These are phyloP conservation scores for Alternaria hordeiaustralica DNA, from an alignment of 2,329 filamentous ascomycete genomes.

Conservation along the genomic window DNA sequence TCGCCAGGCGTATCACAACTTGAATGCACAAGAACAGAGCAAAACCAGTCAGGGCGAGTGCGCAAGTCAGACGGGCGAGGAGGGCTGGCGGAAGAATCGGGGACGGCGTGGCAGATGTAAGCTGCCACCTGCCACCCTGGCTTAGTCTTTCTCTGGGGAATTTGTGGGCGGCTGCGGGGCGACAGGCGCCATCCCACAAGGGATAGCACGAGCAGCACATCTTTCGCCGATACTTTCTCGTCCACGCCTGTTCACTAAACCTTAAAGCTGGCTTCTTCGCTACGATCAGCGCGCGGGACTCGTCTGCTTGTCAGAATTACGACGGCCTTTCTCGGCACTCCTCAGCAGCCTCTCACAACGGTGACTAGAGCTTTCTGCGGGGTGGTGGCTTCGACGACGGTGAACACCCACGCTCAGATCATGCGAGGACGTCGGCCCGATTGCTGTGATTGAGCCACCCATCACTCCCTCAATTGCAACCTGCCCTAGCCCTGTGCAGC, in stretches of 20 bases:
- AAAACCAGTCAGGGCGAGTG: slow-evolving; percentile 11
- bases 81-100: slow-evolving; percentile 25
- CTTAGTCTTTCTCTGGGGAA: slow-evolving; percentile 29
- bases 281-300: slow-evolving; percentile 26
- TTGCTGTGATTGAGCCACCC: background rate
- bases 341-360: slow-evolving; percentile 5
- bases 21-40: slow-evolving; percentile 3
- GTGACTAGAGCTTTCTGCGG: slow-evolving; percentile 4
- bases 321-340: slow-evolving; percentile 15
- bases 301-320: slow-evolving; percentile 4
- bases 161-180: slow-evolving; percentile 27
- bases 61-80: slow-evolving; percentile 17
- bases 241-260: slow-evolving; percentile 29
- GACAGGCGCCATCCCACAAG: slow-evolving; percentile 23
- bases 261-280: slow-evolving; percentile 10
- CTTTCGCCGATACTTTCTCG: slow-evolving; percentile 42
- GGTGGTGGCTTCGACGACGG: slow-evolving; percentile 15
- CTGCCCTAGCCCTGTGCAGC: background rate
- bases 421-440: slow-evolving; percentile 3
- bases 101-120: slow-evolving; percentile 32
- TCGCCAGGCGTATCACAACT: background rate
- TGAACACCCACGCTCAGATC: slow-evolving; percentile 5
- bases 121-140: slow-evolving; percentile 24
- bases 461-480: background rate
- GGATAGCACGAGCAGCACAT: slow-evolving; percentile 17